Base-by-base conservation (phyloP, 805 yeast genomes). In the Ogataea trehaloabstinens region DNA sequence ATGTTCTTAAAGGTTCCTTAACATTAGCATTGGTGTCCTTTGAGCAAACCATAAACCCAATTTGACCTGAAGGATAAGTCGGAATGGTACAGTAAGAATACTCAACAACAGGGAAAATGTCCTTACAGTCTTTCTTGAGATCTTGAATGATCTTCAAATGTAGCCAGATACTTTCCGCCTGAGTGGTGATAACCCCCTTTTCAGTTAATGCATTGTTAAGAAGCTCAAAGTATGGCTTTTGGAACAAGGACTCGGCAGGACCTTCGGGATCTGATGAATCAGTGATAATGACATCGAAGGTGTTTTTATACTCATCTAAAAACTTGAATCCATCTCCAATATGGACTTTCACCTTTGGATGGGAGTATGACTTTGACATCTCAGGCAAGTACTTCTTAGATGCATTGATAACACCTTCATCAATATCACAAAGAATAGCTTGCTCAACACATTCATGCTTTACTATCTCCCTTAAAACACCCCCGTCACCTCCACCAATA, bases 401-500 rank as follows among this genome's bases (percentile, higher is more conserved):
- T 37, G 85, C 84, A 53, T 81, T 74, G 58, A 90, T 87, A 43
- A 90, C 98, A 31, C 89, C 81, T 68, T 88, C 97, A 59, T 91
- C 99, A 53, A 91, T 91, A 67, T 91, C 99, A 66, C 95, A 89
- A 51, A 91, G 73, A 69, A 85, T 77, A 34, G 95, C 96, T 67
- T 83, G 84, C 64, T 89, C 96, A 39, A 91, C 87, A 44, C 76
- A 64, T 37, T 76, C 80, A 67, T 91, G 96, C 69, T 91, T 91
- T 59, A 89, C 86, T 59, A 90, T 75, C 68, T 91, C 98, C 68
- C 98, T 80, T 57, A 91, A 76, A 37, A 91, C 98, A 67, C 98
- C 98, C 55, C 99, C 99, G 64, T 91, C 99, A 59, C 99, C 99
- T 49, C 99, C 99, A 43, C 99, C 99, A 58, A 91, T 85, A 48